Conservation (phyloP, 169 alveolate genomes). For the Babesia microti region DNA sequence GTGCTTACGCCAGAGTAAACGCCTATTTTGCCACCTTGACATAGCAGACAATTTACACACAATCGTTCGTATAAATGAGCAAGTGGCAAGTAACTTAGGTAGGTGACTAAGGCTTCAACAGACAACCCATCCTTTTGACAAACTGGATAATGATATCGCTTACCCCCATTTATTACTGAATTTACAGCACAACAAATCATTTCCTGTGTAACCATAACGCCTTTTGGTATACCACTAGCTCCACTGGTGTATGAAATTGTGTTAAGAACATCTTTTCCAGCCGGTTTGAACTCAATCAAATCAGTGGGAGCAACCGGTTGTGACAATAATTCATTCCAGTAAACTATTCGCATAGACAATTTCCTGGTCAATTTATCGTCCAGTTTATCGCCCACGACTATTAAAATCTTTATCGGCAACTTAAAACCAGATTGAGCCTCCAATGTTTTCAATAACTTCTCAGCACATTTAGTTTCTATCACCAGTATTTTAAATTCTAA, state of each 20-base stretch:
- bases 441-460: conserved; percentile 2
- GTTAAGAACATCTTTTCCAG: conserved; percentile 40
- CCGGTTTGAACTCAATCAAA: conserved; percentile 20
- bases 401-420: too few species aligned
- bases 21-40: conserved; percentile 66
- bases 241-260: conserved; percentile 95
- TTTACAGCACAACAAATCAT: conserved; percentile 21
- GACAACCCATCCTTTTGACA: too few species aligned
- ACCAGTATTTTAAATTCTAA: neutral
- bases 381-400: too few species aligned
- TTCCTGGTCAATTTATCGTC: too few species aligned
- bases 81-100: conserved; percentile 85
- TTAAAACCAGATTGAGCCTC: conserved; percentile 1
- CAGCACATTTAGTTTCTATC: neutral
- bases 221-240: conserved; percentile 95
- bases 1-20: conserved; percentile 83
- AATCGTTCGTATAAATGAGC: conserved; percentile 91
- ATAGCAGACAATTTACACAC: conserved; percentile 35
- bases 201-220: conserved; percentile 82
- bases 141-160: neutral
- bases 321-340: too few species aligned
- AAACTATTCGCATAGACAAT: too few species aligned
- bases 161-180: conserved; percentile 5
- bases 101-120: conserved; percentile 48
- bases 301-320: too few species aligned